Percentiles rank a stretch among this genome's conserved stretches.
phyloP scores from a whole-genome alignment of 2,329 filamentous ascomycete genomes.

The Passalora sequoiae region DNA sequence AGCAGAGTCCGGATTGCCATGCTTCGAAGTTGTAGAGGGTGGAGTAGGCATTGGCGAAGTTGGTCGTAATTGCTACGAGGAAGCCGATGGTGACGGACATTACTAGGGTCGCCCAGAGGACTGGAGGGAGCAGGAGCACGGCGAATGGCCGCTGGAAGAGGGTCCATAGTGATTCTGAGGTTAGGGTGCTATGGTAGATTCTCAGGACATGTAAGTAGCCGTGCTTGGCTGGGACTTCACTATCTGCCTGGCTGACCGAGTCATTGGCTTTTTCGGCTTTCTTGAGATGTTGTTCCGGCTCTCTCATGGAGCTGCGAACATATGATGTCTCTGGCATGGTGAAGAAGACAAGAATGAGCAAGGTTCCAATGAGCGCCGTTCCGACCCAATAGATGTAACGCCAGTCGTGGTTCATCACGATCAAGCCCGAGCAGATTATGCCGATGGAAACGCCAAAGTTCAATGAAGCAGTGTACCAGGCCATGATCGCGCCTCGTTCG shows the following conservation, averaged over 20 bases:
- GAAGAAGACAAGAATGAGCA: constrained; percentile 48
- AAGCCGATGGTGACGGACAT: constrained; percentile 54
- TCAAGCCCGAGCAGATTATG: constrained; percentile 38
- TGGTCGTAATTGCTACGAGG: constrained; percentile 36
- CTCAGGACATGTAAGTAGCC: not conserved
- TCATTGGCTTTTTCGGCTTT: too few relatives aligned
- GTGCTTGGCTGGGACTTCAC: constrained; percentile 19
- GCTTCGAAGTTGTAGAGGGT: constrained; percentile 18
- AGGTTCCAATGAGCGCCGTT: constrained; percentile 46
- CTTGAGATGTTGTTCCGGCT: not conserved
- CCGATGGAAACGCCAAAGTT: constrained; percentile 28
- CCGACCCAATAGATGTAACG: constrained; percentile 50
- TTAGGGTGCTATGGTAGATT: constrained; percentile 42
- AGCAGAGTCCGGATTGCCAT: constrained; percentile 46
- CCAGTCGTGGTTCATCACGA: constrained; percentile 48
- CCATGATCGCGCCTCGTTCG: constrained; percentile 51
- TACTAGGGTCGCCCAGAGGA: constrained; percentile 53
- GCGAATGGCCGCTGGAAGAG: constrained; percentile 49
- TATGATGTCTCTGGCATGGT: constrained; percentile 54
- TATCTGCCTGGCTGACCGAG: too few relatives aligned
- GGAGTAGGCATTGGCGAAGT: constrained; percentile 16
- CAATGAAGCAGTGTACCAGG: constrained; percentile 33
- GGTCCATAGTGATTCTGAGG: constrained; percentile 45
- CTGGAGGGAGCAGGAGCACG: constrained; percentile 45
- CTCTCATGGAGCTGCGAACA: constrained; percentile 24